Conservation (phyloP, 2,329 filamentous ascomycete genomes). For the Biscogniauxia sp. region DNA sequence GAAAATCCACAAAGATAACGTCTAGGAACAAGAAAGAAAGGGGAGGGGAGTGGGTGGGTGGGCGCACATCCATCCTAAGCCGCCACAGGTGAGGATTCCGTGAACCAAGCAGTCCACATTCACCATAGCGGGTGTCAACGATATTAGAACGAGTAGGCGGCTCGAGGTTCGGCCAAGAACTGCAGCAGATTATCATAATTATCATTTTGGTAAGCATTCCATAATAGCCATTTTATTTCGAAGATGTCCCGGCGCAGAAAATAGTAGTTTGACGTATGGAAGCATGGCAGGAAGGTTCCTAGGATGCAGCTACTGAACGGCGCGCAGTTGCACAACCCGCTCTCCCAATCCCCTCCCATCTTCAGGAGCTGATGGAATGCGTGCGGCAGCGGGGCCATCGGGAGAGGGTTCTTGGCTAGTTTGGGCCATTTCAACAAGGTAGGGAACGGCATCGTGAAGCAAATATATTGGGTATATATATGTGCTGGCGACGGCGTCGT, state of each 20-base stretch:
- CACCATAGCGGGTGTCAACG: conserved; percentile 36
- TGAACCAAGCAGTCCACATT: conserved; percentile 45
- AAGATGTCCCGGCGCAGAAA: too few species aligned
- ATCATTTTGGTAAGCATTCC: too few species aligned
- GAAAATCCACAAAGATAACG: neutral
- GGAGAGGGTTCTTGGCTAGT: neutral
- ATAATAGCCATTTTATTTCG: too few species aligned
- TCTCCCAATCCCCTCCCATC: conserved; percentile 21
- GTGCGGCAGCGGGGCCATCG: conserved; percentile 6
- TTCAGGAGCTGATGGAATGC: conserved; percentile 8
- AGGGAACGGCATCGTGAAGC: too few species aligned
- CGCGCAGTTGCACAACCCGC: conserved; percentile 39
- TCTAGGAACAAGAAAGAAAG: neutral
- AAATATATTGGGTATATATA: too few species aligned
- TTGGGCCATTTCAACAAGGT: too few species aligned
- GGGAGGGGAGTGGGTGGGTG: neutral
- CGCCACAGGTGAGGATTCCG: conserved; percentile 36
- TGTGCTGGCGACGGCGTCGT: too few species aligned
- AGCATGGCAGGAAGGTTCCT: conserved; percentile 41
- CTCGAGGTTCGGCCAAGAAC: conserved; percentile 44
- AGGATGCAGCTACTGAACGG: conserved; percentile 40
- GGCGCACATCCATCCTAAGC: conserved; percentile 44
- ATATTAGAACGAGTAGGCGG: conserved; percentile 43
- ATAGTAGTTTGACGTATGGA: conserved; percentile 35
- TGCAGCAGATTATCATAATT: too few species aligned